Evolutionary conservation across 2,329 filamentous ascomycete species (phyloP).

Genomic region (Alternaria hordeiaustralica): DNA sequence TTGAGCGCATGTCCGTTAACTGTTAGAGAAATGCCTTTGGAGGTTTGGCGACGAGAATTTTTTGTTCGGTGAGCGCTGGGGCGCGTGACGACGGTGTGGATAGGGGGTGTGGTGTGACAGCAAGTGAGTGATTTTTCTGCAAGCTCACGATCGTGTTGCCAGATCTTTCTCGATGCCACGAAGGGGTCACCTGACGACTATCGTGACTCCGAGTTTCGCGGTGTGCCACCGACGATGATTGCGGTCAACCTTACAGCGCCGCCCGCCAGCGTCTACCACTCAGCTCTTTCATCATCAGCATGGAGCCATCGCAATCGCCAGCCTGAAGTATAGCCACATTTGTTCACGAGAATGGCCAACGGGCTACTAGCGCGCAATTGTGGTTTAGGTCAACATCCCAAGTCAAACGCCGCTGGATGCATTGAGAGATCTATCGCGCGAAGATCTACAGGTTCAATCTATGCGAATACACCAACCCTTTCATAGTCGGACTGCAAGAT

Average conservation of each 20-base stretch:
- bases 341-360: background rate
- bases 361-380: background rate
- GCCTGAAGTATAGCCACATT: background rate
- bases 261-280: background rate
- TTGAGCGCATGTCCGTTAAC: slow-evolving; percentile 21
- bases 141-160: background rate
- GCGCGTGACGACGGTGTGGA: slow-evolving; percentile 4
- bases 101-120: slow-evolving; percentile 3
- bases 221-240: background rate
- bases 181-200: background rate
- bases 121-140: background rate
- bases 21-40: slow-evolving; percentile 28
- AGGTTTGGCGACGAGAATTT: slow-evolving; percentile 21
- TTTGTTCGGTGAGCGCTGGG: slow-evolving; percentile 12
- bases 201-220: background rate
- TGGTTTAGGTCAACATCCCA: background rate
- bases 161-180: background rate
- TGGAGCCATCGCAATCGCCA: background rate
- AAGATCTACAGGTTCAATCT: background rate
- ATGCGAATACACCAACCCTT: background rate
- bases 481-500: slow-evolving; percentile 26
- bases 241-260: background rate
- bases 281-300: background rate
- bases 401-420: slow-evolving; percentile 14
- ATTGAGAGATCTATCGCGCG: slow-evolving; percentile 14